A percentile compares a stretch with the other conserved stretches of the same genome.
Conservation (phyloP, 768 basidiomycete species). For the Baorangia bicolor region DNA sequence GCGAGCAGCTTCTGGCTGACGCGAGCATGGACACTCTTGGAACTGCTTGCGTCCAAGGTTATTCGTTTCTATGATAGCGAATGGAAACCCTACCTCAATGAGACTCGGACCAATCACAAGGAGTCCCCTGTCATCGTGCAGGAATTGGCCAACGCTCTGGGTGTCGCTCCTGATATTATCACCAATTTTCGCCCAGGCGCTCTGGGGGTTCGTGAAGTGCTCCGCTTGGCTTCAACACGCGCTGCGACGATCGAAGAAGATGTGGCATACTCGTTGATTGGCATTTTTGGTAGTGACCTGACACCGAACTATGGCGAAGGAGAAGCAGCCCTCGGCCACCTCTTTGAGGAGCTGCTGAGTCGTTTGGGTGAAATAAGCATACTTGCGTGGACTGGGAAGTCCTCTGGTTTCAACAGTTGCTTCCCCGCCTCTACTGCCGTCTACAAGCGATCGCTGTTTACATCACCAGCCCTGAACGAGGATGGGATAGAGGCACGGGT, state of each 20-base stretch:
- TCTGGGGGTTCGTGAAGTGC: not conserved
- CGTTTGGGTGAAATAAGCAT: constrained; percentile 2
- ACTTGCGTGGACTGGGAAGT: constrained; percentile 4
- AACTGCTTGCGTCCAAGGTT: constrained; percentile 9
- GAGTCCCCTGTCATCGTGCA: constrained; percentile 4
- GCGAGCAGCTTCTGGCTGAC: constrained; percentile 7
- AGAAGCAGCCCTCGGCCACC: constrained; percentile 8
- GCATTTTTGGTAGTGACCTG: constrained; percentile 4
- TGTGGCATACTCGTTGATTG: constrained; percentile 6
- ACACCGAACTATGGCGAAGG: constrained; percentile 10
- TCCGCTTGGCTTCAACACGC: constrained; percentile 11
- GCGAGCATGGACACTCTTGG: constrained; percentile 14
- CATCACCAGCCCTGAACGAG: not conserved
- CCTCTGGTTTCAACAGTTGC: constrained; percentile 9
- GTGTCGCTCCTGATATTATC: constrained; percentile 6
- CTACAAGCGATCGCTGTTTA: not conserved
- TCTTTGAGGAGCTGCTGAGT: constrained; percentile 6
- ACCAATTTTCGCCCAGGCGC: constrained; percentile 1
- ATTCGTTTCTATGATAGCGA: constrained; percentile 12
- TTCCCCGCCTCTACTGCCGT: constrained; percentile 1
- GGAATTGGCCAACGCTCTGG: constrained; percentile 5
- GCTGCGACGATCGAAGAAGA: constrained; percentile 6
- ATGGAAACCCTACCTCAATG: constrained; percentile 11
- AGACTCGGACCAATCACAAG: constrained; percentile 7
- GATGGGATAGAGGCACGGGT: not conserved